A percentile compares a stretch with the other conserved stretches of the same genome.
Evolutionary conservation across 352 stramenopile genomes (phyloP).

Genomic region (Phytophthora quininea): DNA sequence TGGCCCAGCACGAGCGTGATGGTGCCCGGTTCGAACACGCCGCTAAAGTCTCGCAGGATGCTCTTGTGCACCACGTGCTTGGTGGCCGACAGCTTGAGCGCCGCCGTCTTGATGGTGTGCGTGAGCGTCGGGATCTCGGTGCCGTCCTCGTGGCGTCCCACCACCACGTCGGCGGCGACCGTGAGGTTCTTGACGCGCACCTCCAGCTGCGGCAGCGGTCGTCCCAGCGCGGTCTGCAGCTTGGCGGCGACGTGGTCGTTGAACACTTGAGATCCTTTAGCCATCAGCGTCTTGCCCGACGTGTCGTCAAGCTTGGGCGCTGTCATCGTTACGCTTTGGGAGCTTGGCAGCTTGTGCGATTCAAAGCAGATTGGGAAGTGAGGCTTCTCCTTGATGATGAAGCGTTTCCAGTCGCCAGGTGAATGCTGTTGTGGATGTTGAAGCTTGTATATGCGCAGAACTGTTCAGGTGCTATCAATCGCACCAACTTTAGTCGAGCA

Average conservation of each 20-base stretch:
- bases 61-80: background rate
- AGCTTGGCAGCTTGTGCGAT: background rate
- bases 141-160: conserved; percentile 2
- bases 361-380: background rate
- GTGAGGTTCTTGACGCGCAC: conserved; percentile 21
- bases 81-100: background rate
- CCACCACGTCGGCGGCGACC: conserved; percentile 23
- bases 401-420: background rate
- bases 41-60: background rate
- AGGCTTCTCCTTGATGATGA: background rate
- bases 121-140: conserved; percentile 35
- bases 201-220: conserved; percentile 21
- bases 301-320: background rate
- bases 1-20: conserved; percentile 14
- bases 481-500: too few relatives aligned
- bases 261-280: conserved; percentile 23
- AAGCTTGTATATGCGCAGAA: too few relatives aligned
- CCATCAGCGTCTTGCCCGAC: conserved; percentile 10
- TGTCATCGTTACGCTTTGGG: background rate
- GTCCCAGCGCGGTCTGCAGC: conserved; percentile 27
- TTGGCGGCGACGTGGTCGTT: conserved; percentile 22
- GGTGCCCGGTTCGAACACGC: conserved; percentile 12
- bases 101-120: conserved; percentile 18
- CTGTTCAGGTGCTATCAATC: too few relatives aligned
- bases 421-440: background rate